Base-by-base conservation (phyloP, 1,139 yeast genomes). In the Sporopachydermia cereana region DNA sequence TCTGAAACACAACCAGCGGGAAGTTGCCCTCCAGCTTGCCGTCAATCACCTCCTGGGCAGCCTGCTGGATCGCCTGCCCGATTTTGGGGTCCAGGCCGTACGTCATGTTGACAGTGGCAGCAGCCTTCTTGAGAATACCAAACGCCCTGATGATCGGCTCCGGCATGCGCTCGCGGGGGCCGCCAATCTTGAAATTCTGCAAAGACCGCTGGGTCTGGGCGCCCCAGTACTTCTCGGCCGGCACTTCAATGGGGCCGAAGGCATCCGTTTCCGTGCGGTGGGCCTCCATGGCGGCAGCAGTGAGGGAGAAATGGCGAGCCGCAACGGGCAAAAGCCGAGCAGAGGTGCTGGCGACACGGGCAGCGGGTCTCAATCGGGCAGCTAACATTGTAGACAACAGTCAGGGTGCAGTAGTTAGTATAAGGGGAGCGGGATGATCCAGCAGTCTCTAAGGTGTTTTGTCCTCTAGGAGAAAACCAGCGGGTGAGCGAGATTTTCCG, bases 1-100 rank as follows among this genome's bases (percentile, higher is more conserved):
- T 91, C 72, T 91, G 98, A 80, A 85, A 91, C 44, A 91, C 96
- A 51, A 91, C 98, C 63, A 91, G 75, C 49, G 98, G 98, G 80
- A 91, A 91, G 64, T 93, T 95, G 54, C 83, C 95, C 53, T 80
- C 76, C 62, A 91, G 76, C 65, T 88, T 84, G 54, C 98, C 98
- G 56, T 81, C 85, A 46, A 84, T 73, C 43, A 91, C 97, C 67
- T 91, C 98, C 56, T 86, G 82, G 47, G 98, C 97, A 46, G 98
- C 98, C 62, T 79, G 74, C 68, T 84, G 82, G 60, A 91, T 91
- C 47, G 95, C 96, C 43, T 68, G 69, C 16, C 95, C 81, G 44
- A 91, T 62, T 66, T 81, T 78, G 48, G 95, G 83, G 61, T 89
- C 95, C 57, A 91, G 74, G 34, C 97, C 98, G 55, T 85, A 71